Base-by-base conservation (phyloP, 495 filamentous ascomycete genomes). In the Lineolata rhizophorae region DNA sequence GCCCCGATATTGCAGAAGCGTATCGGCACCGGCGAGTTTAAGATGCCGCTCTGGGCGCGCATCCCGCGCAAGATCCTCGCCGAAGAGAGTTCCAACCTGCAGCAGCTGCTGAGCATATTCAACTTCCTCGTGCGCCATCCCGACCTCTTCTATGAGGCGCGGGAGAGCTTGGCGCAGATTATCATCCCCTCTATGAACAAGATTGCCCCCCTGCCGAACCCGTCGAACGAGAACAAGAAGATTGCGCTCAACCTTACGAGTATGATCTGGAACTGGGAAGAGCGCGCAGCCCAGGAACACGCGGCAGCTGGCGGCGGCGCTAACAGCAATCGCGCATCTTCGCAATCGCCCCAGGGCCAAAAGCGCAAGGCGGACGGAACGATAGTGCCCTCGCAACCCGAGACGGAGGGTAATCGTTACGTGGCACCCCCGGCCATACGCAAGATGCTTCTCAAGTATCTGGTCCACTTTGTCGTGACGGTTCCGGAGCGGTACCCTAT, bases 91-190 rank as follows among this genome's bases (percentile, higher is more conserved):
- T 77, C 82, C 39, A 99, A 99, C 41, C 62, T 84, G 35, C 85
- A 92, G 53, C 90, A 95, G 54, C 72, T 94, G 50, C 93, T 82
- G 20, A 82, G 78, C 52, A 95, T 99, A 40, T 95, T 94, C 52
- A 75, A 93, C 42, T 99, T 95, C 50, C 57, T 99, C 11, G 90
- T 94, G 20, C 64, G 78, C 28, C 84, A 95, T 46, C 76, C 82
- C 1, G 77, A 84, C 45, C 59, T 95, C 12, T 95, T 99, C 54
- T 95, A 90, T 39, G 84, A 99, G 35, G 81, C 82, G 1, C 60
- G 90, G 34, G 90, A 95, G 34, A 77, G 80, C 41, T 90, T 94
- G 31, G 66, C 82, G 8, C 70, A 75, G 35, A 64, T 83, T 38
- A 91, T 95, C 41, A 84, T 95, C 35, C 72, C 71, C 6, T 84